A percentile compares a stretch with the other conserved stretches of the same genome.
These are phyloP conservation scores for Ustilago trichophora DNA, from an alignment of 1,284 basidiomycete species.

Conservation along the genomic window DNA sequence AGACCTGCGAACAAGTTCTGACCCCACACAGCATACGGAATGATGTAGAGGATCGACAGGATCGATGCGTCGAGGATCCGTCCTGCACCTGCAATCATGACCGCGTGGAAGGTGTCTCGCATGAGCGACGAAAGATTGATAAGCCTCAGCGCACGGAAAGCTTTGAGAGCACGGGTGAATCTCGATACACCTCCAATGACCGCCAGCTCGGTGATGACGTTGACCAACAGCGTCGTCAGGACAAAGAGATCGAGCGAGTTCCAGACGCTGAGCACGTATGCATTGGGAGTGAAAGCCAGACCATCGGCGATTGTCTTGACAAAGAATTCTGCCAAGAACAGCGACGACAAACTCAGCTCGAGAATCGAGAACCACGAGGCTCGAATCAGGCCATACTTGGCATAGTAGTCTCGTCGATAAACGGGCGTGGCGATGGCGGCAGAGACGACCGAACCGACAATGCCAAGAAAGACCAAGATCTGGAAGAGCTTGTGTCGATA, in stretches of 20 bases:
- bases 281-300: conserved; percentile 85
- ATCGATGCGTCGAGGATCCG: conserved; percentile 90
- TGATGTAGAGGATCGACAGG: conserved; percentile 90
- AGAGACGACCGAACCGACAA: conserved; percentile 84
- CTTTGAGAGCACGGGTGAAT: conserved; percentile 85
- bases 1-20: conserved; percentile 90
- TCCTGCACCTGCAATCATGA: conserved; percentile 85
- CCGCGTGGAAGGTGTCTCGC: conserved; percentile 88
- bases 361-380: conserved; percentile 88
- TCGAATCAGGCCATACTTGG: conserved; percentile 72
- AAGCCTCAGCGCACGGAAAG: conserved; percentile 84
- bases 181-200: conserved; percentile 80
- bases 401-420: conserved; percentile 82
- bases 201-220: conserved; percentile 80
- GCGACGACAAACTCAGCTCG: conserved; percentile 79
- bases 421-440: conserved; percentile 85
- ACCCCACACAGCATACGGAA: conserved; percentile 97
- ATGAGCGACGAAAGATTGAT: conserved; percentile 78
- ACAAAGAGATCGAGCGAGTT: conserved; percentile 90
- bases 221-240: conserved; percentile 81
- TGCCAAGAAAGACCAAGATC: conserved; percentile 77
- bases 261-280: conserved; percentile 90
- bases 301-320: conserved; percentile 95
- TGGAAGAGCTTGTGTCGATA: conserved; percentile 79
- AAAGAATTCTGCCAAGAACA: conserved; percentile 83